A percentile compares a stretch with the other conserved stretches of the same genome.
phyloP scores from a whole-genome alignment of 352 stramenopile genomes.

The Globisporangium cylindrosporum region DNA sequence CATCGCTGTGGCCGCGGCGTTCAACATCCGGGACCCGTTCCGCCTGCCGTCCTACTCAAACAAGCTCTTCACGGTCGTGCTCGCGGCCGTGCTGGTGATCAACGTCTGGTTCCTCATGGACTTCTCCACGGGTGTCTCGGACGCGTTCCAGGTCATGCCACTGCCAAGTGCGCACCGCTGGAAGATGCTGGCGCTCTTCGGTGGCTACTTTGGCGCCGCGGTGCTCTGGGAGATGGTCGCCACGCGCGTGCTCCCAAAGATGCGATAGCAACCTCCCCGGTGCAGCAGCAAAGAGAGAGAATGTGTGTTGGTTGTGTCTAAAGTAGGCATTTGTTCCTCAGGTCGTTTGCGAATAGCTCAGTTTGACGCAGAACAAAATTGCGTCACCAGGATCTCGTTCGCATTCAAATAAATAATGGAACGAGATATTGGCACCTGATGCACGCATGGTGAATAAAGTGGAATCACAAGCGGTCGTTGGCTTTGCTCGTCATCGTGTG shows the following conservation, averaged over 20 bases:
- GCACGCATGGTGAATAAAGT: not conserved
- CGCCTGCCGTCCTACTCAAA: slow-evolving; percentile 49
- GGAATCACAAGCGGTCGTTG: not conserved
- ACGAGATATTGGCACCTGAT: not conserved
- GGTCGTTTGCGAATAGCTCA: not conserved
- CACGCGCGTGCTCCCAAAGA: slow-evolving; percentile 23
- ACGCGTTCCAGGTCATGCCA: slow-evolving; percentile 47
- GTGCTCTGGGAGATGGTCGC: slow-evolving; percentile 29
- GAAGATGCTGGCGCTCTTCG: slow-evolving; percentile 45
- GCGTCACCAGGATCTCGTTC: not conserved
- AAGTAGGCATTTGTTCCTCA: not conserved
- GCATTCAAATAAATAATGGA: not conserved
- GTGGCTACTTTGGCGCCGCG: slow-evolving; percentile 25
- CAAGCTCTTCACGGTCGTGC: slow-evolving; percentile 28
- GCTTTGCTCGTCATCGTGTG: not conserved
- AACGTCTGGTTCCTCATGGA: slow-evolving; percentile 58
- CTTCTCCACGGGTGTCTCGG: slow-evolving; percentile 28
- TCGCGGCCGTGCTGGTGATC: slow-evolving; percentile 27
- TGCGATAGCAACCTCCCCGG: slow-evolving; percentile 6
- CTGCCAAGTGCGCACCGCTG: slow-evolving; percentile 34
- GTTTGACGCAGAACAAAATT: slow-evolving; percentile 3
- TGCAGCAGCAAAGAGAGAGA: not conserved
- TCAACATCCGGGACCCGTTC: slow-evolving; percentile 56
- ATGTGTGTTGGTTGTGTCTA: not conserved
- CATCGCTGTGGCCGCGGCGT: slow-evolving; percentile 46